Evolutionary conservation across 495 filamentous ascomycete species (phyloP).

Genomic region (Penicillium malachiteum): DNA sequence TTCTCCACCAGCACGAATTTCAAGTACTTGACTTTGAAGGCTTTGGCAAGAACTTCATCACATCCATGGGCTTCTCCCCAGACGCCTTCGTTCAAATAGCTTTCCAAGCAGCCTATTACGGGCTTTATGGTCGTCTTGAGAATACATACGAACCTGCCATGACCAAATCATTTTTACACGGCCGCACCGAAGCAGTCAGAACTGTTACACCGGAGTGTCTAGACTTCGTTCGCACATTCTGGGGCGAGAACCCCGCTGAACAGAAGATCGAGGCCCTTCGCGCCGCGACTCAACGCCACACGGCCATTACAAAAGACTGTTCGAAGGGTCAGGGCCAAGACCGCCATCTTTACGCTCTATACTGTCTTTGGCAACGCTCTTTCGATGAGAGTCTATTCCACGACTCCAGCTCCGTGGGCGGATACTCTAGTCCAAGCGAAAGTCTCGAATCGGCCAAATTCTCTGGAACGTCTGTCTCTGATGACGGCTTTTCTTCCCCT

Average conservation of each 20-base stretch:
- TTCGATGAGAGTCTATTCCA: conserved; percentile 67
- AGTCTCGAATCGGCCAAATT: conserved; percentile 55
- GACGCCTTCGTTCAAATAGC: conserved; percentile 99
- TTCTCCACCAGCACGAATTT: conserved; percentile 97
- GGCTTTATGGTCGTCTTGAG: conserved; percentile 89
- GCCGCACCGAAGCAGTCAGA: conserved; percentile 90
- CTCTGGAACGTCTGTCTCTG: conserved; percentile 38
- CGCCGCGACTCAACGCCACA: conserved; percentile 80
- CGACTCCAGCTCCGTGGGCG: conserved; percentile 57
- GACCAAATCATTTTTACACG: conserved; percentile 92
- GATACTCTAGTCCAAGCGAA: conserved; percentile 53
- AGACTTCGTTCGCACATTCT: conserved; percentile 91
- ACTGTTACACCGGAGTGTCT: conserved; percentile 77
- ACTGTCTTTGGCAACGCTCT: conserved; percentile 90
- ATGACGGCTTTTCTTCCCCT: conserved; percentile 39
- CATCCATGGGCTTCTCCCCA: conserved; percentile 91
- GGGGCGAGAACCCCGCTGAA: conserved; percentile 81
- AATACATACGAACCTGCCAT: conserved; percentile 97
- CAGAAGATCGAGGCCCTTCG: conserved; percentile 81
- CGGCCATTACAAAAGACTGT: conserved; percentile 77
- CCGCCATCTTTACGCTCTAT: conserved; percentile 89
- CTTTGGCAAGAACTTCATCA: conserved; percentile 98
- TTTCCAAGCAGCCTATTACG: conserved; percentile 98
- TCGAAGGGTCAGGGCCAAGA: conserved; percentile 92
- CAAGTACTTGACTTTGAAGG: conserved; percentile 82